A percentile compares a stretch with the other conserved stretches of the same genome.
These are phyloP conservation scores for Hydrangea macrophylla DNA, from an alignment of 148 eudicot genomes.

Conservation along the genomic window DNA sequence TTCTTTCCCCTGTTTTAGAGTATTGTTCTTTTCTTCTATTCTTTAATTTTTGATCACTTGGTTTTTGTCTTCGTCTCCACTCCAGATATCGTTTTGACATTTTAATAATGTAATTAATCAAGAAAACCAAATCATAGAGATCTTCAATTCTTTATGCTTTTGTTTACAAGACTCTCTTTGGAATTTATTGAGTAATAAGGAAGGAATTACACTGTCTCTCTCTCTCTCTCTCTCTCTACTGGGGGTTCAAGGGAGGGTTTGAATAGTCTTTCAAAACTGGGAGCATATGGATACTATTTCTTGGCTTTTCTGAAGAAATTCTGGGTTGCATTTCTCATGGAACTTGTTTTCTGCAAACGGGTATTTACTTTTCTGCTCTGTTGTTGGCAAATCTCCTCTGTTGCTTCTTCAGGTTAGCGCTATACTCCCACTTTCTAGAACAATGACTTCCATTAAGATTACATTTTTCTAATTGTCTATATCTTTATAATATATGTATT, in stretches of 20 bases:
- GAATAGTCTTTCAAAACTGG: constrained; percentile 7
- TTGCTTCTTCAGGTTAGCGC: constrained; percentile 53
- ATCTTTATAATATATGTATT: constrained; percentile 9
- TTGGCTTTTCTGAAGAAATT: constrained; percentile 16
- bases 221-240: too few relatives aligned
- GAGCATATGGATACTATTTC: constrained; percentile 20
- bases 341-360: constrained; percentile 44
- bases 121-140: neutral
- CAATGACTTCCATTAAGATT: neutral
- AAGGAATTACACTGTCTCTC: constrained; percentile 32
- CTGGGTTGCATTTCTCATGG: constrained; percentile 42
- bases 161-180: constrained; percentile 23
- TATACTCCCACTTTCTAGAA: neutral
- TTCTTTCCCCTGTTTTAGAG: neutral
- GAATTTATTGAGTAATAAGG: constrained; percentile 34
- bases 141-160: constrained; percentile 8
- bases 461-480: constrained; percentile 5
- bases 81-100: constrained; percentile 12
- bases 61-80: constrained; percentile 14
- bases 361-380: constrained; percentile 38
- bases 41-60: neutral
- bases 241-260: constrained; percentile 12
- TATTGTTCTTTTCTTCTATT: constrained; percentile 20
- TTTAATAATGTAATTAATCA: constrained; percentile 13
- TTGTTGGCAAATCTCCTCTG: constrained; percentile 43